Evolutionary conservation across 768 basidiomycete species (phyloP), one percentile per base, ranked within the genome.

Genomic region (Hericium erinaceus): DNA sequence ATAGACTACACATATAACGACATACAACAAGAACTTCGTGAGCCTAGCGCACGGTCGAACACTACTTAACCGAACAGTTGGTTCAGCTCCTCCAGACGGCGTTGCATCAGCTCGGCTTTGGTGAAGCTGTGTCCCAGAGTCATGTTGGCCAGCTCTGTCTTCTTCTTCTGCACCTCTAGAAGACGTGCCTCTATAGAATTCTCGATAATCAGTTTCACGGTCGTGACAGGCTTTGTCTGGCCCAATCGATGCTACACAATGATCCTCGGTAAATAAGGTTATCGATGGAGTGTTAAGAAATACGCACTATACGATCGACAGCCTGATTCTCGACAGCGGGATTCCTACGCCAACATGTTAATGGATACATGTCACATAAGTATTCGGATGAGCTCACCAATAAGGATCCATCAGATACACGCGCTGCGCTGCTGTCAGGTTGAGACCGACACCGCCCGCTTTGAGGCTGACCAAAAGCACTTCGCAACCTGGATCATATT

Each of bases 341-440:
- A 65, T 97, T 97, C 93, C 91, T 93, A 64, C 2, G 13, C 2
- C n/a, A 48, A 12, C 16, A 33, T 22, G 52, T 20, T 13, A 54
- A 33, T 51, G 15, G 60, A 13, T 40, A 18, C 15, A 24, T 51
- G 20, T 46, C n/a, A 12, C 37, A 6, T 6, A 40, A 7, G 24
- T 18, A n/a, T 26, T 7, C 50, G 7, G 48, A 49, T 24, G 13
- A 16, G 67, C 74, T 62, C 67, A 87, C 93, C 94, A 98, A 70
- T 97, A 98, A 44, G 94, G 94, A 73, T 98, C 94, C 84, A 98
- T 94, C 46, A 99, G 74, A 70, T 97, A 98, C 16, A 91, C 94
- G 55, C 86, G 89, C 67, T 87, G 90, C 50, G 95, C 97, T 16
- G 93, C 87, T 1, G 95, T 98, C 48, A 98, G 79, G 70, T 98